These are phyloP conservation scores for Sporothrix pseudoabietina DNA, from an alignment of 2,329 filamentous ascomycete genomes.

Conservation along the genomic window DNA sequence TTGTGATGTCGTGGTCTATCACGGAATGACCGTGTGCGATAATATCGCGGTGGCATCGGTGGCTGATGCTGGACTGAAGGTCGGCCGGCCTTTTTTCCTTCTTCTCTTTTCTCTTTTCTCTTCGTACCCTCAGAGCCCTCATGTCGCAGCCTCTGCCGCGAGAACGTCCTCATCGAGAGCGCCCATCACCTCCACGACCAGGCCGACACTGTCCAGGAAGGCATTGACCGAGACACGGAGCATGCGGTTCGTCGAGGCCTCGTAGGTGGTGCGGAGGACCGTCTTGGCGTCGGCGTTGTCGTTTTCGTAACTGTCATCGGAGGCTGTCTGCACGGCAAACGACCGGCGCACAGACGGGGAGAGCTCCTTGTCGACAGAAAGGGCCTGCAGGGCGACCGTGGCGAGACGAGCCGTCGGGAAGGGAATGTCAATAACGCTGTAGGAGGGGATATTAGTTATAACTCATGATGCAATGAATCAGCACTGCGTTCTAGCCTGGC, in stretches of 20 bases:
- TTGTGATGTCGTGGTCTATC: background rate
- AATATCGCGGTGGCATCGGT: background rate
- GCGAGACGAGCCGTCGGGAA: slow-evolving; percentile 81
- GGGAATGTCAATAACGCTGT: slow-evolving; percentile 70
- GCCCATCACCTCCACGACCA: slow-evolving; percentile 87
- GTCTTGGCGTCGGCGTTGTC: slow-evolving; percentile 38
- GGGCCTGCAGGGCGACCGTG: slow-evolving; percentile 69
- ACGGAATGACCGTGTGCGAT: background rate
- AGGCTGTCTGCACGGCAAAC: slow-evolving; percentile 54
- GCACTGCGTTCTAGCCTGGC: background rate
- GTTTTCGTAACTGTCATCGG: slow-evolving; percentile 19
- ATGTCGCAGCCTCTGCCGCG: slow-evolving; percentile 37
- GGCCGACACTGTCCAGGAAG: slow-evolving; percentile 85
- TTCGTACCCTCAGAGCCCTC: background rate
- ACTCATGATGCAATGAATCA: background rate
- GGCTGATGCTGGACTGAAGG: background rate
- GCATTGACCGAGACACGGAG: slow-evolving; percentile 93
- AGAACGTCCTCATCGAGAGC: slow-evolving; percentile 85
- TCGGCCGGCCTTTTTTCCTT: background rate
- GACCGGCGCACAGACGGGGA: slow-evolving; percentile 77
- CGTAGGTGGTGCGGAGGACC: slow-evolving; percentile 74
- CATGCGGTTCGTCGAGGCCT: slow-evolving; percentile 93
- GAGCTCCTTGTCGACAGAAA: slow-evolving; percentile 85
- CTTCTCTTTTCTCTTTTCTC: background rate
- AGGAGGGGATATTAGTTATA: slow-evolving; percentile 13